phyloP scores from a whole-genome alignment of 1,284 basidiomycete species.

The Tilletia horrida region DNA sequence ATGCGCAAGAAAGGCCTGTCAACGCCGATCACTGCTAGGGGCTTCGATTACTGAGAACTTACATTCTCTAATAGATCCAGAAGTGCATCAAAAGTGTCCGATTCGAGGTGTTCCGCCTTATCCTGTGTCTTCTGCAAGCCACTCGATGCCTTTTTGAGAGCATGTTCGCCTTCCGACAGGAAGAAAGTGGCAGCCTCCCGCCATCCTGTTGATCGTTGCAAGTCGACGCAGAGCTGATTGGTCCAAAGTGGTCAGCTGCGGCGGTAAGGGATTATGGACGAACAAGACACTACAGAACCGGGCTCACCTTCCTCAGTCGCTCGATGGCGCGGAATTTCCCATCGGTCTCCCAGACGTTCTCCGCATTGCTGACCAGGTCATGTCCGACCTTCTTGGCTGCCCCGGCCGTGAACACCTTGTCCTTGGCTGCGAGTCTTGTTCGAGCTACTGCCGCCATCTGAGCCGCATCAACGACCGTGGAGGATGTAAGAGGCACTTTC shows the following conservation, averaged over 20 bases:
- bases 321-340: conserved; percentile 15
- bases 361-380: conserved; percentile 10
- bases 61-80: conserved; percentile 28
- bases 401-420: background rate
- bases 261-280: no score
- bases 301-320: conserved; percentile 21
- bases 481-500: conserved; percentile 4
- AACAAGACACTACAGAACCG: no score
- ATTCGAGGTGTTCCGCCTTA: conserved; percentile 13
- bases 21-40: background rate
- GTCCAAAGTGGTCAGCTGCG: background rate
- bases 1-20: background rate
- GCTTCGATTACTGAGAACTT: background rate
- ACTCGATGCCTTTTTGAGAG: background rate
- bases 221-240: conserved; percentile 21
- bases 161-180: conserved; percentile 8
- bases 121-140: conserved; percentile 1
- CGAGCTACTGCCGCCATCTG: conserved; percentile 24
- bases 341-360: conserved; percentile 19
- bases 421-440: conserved; percentile 7
- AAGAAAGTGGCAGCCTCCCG: conserved; percentile 24
- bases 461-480: conserved; percentile 24
- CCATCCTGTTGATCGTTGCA: conserved; percentile 22
- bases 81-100: conserved; percentile 8
- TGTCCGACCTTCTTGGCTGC: conserved; percentile 1